Evolutionary conservation across 371 early-diverging fungal genomes (phyloP).

Genomic region (Umbelopsis sp.): DNA sequence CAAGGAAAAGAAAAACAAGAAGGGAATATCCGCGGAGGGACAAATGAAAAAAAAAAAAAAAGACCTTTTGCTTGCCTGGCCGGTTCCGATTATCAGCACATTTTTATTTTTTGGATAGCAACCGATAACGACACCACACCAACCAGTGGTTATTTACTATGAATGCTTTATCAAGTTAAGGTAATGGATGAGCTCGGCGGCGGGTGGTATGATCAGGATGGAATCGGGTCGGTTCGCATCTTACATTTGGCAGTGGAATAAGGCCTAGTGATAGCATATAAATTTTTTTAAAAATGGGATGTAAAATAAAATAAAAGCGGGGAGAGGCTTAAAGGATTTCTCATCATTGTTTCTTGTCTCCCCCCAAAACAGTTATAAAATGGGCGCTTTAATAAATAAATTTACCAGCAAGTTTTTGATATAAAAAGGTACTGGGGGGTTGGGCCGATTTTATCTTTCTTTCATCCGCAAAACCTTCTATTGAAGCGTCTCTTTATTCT

Average conservation of each 20-base stretch:
- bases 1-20: too few species aligned
- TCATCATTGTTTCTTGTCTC: slow-evolving; percentile 5
- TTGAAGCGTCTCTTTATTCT: too few species aligned
- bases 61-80: too few species aligned
- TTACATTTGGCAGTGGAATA: background rate
- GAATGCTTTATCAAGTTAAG: too few species aligned
- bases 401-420: background rate
- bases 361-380: slow-evolving; percentile 12
- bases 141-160: too few species aligned
- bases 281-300: background rate
- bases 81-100: too few species aligned
- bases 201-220: slow-evolving; percentile 13
- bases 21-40: too few species aligned
- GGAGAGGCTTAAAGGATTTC: background rate
- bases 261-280: background rate
- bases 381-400: slow-evolving; percentile 17
- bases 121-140: too few species aligned
- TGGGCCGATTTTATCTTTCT: background rate
- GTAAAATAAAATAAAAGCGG: background rate
- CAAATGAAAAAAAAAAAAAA: too few species aligned
- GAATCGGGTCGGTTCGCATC: slow-evolving; percentile 17
- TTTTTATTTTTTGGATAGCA: too few species aligned
- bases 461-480: too few species aligned
- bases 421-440: background rate
- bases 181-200: too few species aligned